These are phyloP conservation scores for Botrytis cinerea DNA, from an alignment of 2,329 filamentous ascomycete genomes.

Conservation along the genomic window DNA sequence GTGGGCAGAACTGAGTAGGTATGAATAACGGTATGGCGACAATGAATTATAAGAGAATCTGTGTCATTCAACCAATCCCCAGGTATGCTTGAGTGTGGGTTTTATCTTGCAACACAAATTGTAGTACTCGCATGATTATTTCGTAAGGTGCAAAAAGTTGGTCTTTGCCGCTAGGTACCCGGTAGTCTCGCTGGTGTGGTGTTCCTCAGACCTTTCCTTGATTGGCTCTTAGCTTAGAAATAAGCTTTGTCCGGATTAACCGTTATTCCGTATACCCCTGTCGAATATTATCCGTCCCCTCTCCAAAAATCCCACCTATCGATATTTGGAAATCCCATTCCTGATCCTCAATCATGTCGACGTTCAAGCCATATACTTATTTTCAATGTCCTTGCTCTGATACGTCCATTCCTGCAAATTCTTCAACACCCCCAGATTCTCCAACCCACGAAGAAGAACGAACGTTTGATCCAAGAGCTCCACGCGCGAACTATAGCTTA, in stretches of 20 bases:
- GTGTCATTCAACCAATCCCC: neutral
- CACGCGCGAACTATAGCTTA: conserved; percentile 85
- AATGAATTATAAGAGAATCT: neutral
- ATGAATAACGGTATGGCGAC: neutral
- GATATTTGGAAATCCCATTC: neutral
- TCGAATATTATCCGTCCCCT: neutral
- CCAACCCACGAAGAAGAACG: conserved; percentile 67
- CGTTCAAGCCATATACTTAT: conserved; percentile 62
- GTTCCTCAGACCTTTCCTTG: neutral
- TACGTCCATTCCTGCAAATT: conserved; percentile 39
- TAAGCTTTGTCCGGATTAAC: neutral
- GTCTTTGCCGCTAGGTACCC: too few relatives aligned
- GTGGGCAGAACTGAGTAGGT: neutral
- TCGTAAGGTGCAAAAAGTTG: neutral
- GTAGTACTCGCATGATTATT: too few relatives aligned
- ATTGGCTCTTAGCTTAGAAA: neutral
- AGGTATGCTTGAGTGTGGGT: too few relatives aligned
- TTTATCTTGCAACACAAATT: too few relatives aligned
- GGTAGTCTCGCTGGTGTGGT: neutral
- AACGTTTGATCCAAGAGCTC: conserved; percentile 82
- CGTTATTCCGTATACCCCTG: neutral
- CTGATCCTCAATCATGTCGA: conserved; percentile 47
- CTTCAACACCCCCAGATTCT: conserved; percentile 42
- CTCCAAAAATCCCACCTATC: conserved; percentile 4
- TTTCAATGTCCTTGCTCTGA: conserved; percentile 68